phyloP scores from a whole-genome alignment of 768 basidiomycete species.

The Pilatotrama ljubarskyi region DNA sequence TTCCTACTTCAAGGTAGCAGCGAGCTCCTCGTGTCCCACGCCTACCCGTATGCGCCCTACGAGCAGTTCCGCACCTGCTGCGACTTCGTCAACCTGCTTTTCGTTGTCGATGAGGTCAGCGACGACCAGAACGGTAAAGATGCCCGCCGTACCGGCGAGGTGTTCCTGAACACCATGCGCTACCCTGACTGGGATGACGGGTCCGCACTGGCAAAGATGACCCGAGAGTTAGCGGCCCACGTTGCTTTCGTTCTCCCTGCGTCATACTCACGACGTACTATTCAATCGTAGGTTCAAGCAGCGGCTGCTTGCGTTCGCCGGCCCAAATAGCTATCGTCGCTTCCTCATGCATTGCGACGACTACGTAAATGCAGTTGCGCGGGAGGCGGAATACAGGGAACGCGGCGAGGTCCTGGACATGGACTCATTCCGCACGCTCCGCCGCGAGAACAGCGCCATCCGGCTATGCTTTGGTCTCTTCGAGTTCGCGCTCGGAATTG shows the following conservation, averaged over 20 bases:
- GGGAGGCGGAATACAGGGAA: conserved; percentile 66
- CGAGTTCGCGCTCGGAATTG: conserved; percentile 63
- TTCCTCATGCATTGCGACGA: conserved; percentile 56
- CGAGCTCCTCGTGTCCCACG: conserved; percentile 64
- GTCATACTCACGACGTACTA: neutral
- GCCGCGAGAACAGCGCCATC: conserved; percentile 71
- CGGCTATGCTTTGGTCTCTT: conserved; percentile 66
- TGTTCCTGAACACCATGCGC: conserved; percentile 57
- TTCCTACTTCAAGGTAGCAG: conserved; percentile 65
- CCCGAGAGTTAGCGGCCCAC: conserved; percentile 52
- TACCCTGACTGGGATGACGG: conserved; percentile 57
- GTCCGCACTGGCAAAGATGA: conserved; percentile 59
- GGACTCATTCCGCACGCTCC: conserved; percentile 54
- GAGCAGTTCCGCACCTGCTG: conserved; percentile 63
- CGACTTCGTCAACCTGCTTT: conserved; percentile 55
- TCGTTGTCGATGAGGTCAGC: conserved; percentile 70
- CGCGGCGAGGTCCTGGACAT: conserved; percentile 55
- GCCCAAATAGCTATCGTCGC: conserved; percentile 48
- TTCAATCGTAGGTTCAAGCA: conserved; percentile 49
- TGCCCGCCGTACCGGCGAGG: conserved; percentile 54
- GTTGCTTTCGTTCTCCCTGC: neutral
- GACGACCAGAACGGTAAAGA: conserved; percentile 65
- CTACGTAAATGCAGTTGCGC: conserved; percentile 59
- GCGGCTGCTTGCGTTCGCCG: conserved; percentile 47
- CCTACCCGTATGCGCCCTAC: conserved; percentile 60